Base-by-base conservation (phyloP, 106 monocot species). In the Hemerocallis citrina region DNA sequence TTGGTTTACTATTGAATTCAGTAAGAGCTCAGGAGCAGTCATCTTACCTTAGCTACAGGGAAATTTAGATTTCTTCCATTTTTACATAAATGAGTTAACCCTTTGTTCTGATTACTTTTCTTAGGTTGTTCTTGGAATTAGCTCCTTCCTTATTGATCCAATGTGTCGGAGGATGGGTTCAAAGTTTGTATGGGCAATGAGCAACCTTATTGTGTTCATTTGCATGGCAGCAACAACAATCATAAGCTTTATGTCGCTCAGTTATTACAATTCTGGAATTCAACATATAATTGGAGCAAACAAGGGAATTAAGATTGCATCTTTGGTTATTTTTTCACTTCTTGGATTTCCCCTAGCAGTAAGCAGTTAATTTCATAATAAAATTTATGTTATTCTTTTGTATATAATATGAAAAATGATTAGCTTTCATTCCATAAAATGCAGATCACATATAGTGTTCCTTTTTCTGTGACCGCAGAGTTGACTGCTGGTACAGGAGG, bases 1-100 rank as follows among this genome's bases (percentile, higher is more conserved):
- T 99, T 74, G 98, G 98, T 74, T 82, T 99, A 76, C 88, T 99
- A 40, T 71, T 99, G 61, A 99, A 99, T 88, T 99, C 98, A 49
- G 92, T 99, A 84, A 92, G 98, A 99, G 72, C 68, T 71, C 74
- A 24, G 49, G 25, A 50, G 39, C 56, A 74, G 60, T 25, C 47
- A 57, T 43, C 55, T 62, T 29, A 40, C 6, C 71, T 62, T 24
- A 62, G 44, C 2, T 30, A 30, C 28, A 7, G 19, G n/a, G n/a
- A n/a, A 24, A 31, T 21, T 62, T 42, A 15, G 15, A 35, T 51
- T 65, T 22, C 9, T 21, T n/a, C n/a, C n/a, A n/a, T n/a, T n/a
- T n/a, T 22, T 13, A 37, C 22, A 47, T 50, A 51, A 34, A 52
- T 36, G 14, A 29, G 32, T 39, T 42, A 22, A 44, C 43, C 30